phyloP scores from a whole-genome alignment of 176 grass and related monocot species.

The Puccinellia tenuiflora region DNA sequence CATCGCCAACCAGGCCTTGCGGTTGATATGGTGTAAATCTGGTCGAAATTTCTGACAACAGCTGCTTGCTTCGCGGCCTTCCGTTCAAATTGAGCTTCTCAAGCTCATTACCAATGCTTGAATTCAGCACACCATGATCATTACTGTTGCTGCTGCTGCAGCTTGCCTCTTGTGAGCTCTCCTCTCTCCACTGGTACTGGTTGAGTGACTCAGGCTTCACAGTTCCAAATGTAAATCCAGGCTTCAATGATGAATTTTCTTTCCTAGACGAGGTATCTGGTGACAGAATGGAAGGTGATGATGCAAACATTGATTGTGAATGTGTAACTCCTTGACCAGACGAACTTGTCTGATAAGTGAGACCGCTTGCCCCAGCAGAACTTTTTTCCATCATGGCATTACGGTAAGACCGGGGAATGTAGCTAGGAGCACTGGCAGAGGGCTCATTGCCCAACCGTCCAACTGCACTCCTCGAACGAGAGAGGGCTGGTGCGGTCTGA shows the following conservation, averaged over 20 bases:
- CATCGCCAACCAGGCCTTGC: constrained; percentile 54
- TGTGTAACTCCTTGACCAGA: constrained; percentile 31
- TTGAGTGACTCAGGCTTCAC: constrained; percentile 53
- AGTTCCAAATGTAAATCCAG: constrained; percentile 62
- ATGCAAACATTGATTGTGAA: constrained; percentile 39
- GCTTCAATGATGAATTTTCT: constrained; percentile 38
- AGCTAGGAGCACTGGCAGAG: constrained; percentile 52
- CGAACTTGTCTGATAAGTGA: constrained; percentile 25
- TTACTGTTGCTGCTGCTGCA: constrained; percentile 29
- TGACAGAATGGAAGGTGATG: constrained; percentile 35
- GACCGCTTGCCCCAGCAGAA: constrained; percentile 32
- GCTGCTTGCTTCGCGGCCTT: constrained; percentile 33
- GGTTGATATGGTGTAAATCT: constrained; percentile 56
- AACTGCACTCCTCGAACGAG: constrained; percentile 69
- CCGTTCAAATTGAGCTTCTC: constrained; percentile 49
- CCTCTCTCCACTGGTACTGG: constrained; percentile 41
- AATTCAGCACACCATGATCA: constrained; percentile 9
- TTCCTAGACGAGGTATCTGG: constrained; percentile 32
- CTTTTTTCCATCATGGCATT: constrained; percentile 85
- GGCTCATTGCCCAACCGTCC: constrained; percentile 62
- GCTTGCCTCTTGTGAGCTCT: constrained; percentile 38
- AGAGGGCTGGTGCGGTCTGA: constrained; percentile 46
- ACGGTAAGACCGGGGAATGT: constrained; percentile 64
- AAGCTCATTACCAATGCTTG: constrained; percentile 37
- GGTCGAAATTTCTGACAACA: constrained; percentile 44